Evolutionary conservation across 148 eudicot species (phyloP).

Genomic region (Heliosperma pusillum): DNA sequence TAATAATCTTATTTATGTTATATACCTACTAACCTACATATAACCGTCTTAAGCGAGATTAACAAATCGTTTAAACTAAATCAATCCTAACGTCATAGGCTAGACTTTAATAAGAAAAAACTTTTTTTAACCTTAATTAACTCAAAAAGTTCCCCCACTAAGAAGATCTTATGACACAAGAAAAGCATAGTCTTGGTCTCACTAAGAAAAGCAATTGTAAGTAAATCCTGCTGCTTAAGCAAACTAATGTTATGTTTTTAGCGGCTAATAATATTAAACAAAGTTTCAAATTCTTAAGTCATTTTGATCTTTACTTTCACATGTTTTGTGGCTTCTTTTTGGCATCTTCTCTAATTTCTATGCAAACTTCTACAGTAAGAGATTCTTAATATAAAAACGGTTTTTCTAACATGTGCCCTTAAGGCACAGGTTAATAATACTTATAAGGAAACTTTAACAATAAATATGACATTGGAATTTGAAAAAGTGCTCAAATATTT

Average conservation of each 20-base stretch:
- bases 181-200: slow-evolving; percentile 81
- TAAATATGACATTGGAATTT: no score
- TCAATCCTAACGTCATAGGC: neutral
- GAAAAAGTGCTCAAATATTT: no score
- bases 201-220: slow-evolving; percentile 26
- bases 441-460: no score
- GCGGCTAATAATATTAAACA: slow-evolving; percentile 10
- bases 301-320: slow-evolving; percentile 22
- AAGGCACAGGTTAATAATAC: no score
- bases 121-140: neutral
- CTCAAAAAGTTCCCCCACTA: neutral
- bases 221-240: slow-evolving; percentile 11
- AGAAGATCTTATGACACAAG: slow-evolving; percentile 49
- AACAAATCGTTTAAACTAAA: neutral
- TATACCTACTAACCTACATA: no score
- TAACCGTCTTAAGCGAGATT: no score
- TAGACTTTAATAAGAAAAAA: neutral
- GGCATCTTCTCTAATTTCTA: slow-evolving; percentile 19
- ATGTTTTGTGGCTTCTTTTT: slow-evolving; percentile 10
- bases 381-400: neutral
- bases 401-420: no score
- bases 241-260: slow-evolving; percentile 4
- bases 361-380: neutral
- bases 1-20: no score
- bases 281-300: neutral